Conservation (phyloP, 1,284 basidiomycete species). For the Xanthoconium separans region DNA sequence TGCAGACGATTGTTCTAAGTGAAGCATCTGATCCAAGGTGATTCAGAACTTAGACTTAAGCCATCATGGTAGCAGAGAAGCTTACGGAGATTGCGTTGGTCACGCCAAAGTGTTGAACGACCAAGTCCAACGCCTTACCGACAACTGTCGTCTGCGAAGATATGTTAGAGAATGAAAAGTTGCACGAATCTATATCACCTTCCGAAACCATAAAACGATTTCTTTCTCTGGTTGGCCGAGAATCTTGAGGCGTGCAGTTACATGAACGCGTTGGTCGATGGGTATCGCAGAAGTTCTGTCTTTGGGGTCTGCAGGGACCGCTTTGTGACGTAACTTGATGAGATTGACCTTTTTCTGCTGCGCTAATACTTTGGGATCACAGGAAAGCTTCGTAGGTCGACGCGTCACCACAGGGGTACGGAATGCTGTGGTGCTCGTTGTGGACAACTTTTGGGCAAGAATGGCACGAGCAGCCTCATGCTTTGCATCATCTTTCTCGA, state of each 20-base stretch:
- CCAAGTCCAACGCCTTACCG: conserved; percentile 50
- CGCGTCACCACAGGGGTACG: conserved; percentile 26
- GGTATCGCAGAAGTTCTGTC: conserved; percentile 46
- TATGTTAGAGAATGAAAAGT: conserved; percentile 5
- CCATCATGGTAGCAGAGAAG: not conserved
- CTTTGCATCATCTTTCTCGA: conserved; percentile 28
- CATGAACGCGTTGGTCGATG: conserved; percentile 55
- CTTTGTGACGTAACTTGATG: conserved; percentile 73
- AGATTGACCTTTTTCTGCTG: conserved; percentile 57
- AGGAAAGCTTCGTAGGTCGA: conserved; percentile 35
- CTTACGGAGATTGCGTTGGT: conserved; percentile 25
- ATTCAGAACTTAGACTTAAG: too few relatives aligned
- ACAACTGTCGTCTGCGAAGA: conserved; percentile 38
- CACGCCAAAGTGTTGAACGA: conserved; percentile 39
- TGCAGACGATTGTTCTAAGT: conserved; percentile 26
- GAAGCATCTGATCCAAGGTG: conserved; percentile 29
- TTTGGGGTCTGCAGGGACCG: conserved; percentile 58
- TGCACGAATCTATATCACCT: conserved; percentile 37
- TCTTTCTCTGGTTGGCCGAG: conserved; percentile 25
- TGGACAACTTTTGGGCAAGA: conserved; percentile 54
- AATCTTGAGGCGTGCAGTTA: conserved; percentile 41
- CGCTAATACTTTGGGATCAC: conserved; percentile 53
- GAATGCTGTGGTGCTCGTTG: conserved; percentile 16
- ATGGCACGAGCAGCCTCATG: conserved; percentile 53
- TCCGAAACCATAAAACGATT: conserved; percentile 66